These are phyloP conservation scores for Blechomonas ayalai DNA, from an alignment of 208 protist species.

Conservation along the genomic window DNA sequence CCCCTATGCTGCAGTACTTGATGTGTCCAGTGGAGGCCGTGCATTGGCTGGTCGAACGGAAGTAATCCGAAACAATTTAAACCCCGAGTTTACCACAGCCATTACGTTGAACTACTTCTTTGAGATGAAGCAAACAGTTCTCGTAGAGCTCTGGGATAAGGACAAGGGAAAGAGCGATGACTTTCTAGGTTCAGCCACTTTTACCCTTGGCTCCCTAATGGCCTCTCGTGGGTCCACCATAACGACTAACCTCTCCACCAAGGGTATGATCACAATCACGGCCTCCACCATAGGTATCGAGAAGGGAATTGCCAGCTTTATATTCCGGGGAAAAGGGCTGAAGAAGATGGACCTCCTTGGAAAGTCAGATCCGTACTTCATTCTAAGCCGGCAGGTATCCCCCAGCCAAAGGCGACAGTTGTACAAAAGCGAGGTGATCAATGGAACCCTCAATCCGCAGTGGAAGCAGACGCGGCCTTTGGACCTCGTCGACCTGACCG, in stretches of 20 bases:
- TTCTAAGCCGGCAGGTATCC: constrained; percentile 7
- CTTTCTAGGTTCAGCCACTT: constrained; percentile 15
- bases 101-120: constrained; percentile 28
- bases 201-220: constrained; percentile 18
- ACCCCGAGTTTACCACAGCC: constrained; percentile 20
- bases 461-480: constrained; percentile 19
- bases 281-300: constrained; percentile 1
- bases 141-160: constrained; percentile 9
- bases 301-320: constrained; percentile 9
- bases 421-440: constrained; percentile 21
- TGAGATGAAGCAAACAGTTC: constrained; percentile 18
- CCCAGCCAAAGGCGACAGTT: constrained; percentile 6
- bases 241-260: constrained; percentile 11
- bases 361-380: constrained; percentile 25
- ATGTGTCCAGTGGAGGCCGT: too few species aligned
- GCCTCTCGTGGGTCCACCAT: constrained; percentile 3
- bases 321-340: constrained; percentile 13
- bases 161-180: constrained; percentile 24
- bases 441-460: constrained; percentile 25
- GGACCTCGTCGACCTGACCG: constrained; percentile 21
- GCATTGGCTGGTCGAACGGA: constrained; percentile 13
- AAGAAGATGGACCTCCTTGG: constrained; percentile 36
- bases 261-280: constrained; percentile 19
- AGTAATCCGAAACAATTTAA: constrained; percentile 20
- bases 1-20: constrained; percentile 17